A percentile compares a stretch with the other conserved stretches of the same genome.
Conservation (phyloP, 345 rosid species). For the Populus simonii region DNA sequence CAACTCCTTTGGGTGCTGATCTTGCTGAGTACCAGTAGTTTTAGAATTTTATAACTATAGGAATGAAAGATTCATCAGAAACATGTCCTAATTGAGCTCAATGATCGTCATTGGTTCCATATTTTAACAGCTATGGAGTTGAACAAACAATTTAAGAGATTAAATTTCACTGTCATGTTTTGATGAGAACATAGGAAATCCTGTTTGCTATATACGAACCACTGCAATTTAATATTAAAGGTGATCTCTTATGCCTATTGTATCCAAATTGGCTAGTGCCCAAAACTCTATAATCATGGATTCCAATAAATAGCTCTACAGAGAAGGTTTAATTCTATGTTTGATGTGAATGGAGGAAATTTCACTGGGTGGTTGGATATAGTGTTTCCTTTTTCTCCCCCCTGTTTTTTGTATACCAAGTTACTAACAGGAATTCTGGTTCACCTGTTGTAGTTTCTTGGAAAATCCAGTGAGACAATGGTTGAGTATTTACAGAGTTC, state of each 20-base stretch:
- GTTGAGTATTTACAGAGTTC: conserved; percentile 86
- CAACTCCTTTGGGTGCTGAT: neutral
- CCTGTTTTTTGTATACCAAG: neutral
- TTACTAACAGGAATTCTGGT: conserved; percentile 7
- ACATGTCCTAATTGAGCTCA: neutral
- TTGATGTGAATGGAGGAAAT: neutral
- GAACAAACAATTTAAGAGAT: neutral
- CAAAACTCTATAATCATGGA: neutral
- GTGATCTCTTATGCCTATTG: neutral
- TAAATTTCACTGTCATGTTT: neutral
- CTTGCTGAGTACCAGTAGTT: neutral
- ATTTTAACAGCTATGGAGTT: neutral
- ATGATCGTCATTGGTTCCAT: neutral
- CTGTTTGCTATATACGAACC: neutral
- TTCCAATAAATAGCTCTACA: neutral
- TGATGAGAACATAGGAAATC: neutral
- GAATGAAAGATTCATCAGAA: neutral
- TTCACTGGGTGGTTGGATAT: neutral
- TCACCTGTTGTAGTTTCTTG: conserved; percentile 50
- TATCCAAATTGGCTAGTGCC: neutral
- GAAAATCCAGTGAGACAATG: conserved; percentile 74
- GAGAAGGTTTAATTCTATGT: conserved; percentile 4
- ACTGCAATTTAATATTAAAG: neutral
- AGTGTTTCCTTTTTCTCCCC: neutral
- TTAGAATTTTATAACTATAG: neutral